phyloP scores from a whole-genome alignment of 805 yeast genomes.

The Candida parachauliodes region DNA sequence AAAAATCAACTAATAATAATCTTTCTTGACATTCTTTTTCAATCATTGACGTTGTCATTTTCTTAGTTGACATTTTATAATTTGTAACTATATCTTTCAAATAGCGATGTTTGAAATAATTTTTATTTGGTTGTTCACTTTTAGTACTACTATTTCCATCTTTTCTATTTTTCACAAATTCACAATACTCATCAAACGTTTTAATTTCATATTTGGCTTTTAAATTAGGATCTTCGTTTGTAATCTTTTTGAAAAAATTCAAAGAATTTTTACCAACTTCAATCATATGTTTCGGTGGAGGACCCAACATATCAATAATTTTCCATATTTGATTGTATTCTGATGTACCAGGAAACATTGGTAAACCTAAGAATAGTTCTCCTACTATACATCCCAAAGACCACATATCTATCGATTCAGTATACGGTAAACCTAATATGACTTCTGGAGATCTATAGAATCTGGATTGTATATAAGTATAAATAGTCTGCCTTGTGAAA shows the following conservation, averaged over 20 bases:
- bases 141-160: conserved; percentile 24
- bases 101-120: conserved; percentile 65
- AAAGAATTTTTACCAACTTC: conserved; percentile 87
- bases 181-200: conserved; percentile 32
- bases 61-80: conserved; percentile 63
- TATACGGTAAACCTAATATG: conserved; percentile 84
- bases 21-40: conserved; percentile 77
- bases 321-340: conserved; percentile 88
- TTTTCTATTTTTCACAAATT: conserved; percentile 26
- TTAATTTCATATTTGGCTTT: conserved; percentile 33
- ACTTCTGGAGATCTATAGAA: conserved; percentile 96
- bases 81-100: conserved; percentile 72
- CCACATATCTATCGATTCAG: conserved; percentile 96
- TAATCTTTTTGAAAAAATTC: conserved; percentile 55
- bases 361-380: conserved; percentile 86
- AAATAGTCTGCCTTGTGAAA: conserved; percentile 82
- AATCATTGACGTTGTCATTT: conserved; percentile 48
- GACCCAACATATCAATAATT: conserved; percentile 76
- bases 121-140: conserved; percentile 75
- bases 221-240: conserved; percentile 15
- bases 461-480: conserved; percentile 88
- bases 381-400: conserved; percentile 91
- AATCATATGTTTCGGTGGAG: conserved; percentile 94
- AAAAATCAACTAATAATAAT: conserved; percentile 67
- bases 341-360: conserved; percentile 90